These are phyloP conservation scores for Nigrospora sphaerica DNA, from an alignment of 2,329 filamentous ascomycete genomes.

Conservation along the genomic window DNA sequence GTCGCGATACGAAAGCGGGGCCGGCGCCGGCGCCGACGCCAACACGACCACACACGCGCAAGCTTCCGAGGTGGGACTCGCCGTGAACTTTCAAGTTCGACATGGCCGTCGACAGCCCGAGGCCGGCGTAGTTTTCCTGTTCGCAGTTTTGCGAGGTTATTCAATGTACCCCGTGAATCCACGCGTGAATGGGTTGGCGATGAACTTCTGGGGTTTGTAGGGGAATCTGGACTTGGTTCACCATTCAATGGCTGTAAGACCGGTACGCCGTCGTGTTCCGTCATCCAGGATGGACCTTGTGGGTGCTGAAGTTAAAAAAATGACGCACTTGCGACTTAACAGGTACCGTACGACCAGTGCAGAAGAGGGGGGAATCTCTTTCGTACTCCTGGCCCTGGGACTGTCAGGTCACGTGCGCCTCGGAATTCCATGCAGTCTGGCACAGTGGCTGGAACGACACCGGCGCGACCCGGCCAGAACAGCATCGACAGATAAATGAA, in stretches of 20 bases:
- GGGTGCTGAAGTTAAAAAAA: background rate
- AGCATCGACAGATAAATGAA: no score
- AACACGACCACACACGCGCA: background rate
- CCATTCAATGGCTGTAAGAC: conserved; percentile 1
- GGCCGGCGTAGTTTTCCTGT: background rate
- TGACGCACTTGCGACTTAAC: background rate
- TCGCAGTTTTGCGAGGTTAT: background rate
- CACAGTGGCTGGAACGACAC: no score
- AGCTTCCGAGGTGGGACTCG: background rate
- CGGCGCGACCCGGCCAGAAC: no score
- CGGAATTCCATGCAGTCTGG: no score
- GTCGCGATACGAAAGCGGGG: no score
- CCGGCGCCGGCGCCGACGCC: background rate
- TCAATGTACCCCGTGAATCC: background rate
- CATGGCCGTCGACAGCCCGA: background rate
- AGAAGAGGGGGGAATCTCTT: background rate
- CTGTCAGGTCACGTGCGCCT: no score
- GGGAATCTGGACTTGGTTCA: conserved; percentile 1
- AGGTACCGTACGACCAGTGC: background rate
- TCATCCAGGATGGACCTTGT: background rate
- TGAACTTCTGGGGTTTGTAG: background rate
- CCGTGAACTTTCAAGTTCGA: background rate
- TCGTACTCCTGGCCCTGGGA: background rate
- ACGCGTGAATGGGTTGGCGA: background rate
- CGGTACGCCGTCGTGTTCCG: background rate